Conservation (phyloP, 2,329 filamentous ascomycete species). For the Lachnellula occidentalis region DNA sequence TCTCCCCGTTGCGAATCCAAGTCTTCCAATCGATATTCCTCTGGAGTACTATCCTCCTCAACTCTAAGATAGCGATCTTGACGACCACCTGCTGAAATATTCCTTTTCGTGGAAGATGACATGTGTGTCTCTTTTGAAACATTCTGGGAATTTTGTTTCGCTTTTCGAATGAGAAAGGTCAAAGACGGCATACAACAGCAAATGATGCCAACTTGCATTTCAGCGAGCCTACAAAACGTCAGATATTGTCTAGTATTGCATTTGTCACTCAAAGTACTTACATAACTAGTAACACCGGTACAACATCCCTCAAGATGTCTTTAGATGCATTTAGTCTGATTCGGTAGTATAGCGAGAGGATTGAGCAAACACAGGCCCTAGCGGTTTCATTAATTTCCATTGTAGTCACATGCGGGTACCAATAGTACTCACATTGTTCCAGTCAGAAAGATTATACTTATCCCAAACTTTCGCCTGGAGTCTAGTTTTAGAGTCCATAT, state of each 20-base stretch:
- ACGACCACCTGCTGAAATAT: neutral
- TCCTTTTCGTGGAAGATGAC: neutral
- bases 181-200: neutral
- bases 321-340: neutral
- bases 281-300: neutral
- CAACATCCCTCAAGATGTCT: neutral
- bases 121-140: neutral
- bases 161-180: neutral
- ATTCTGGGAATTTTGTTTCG: neutral
- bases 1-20: neutral
- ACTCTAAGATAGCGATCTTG: neutral
- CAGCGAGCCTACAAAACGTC: neutral
- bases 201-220: neutral
- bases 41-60: neutral
- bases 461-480: neutral
- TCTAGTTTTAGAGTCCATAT: neutral
- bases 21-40: neutral
- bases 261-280: neutral
- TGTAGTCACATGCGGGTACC: neutral
- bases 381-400: neutral
- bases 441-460: neutral
- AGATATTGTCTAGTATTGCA: neutral
- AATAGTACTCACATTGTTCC: neutral
- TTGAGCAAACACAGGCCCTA: neutral
- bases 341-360: neutral